Conservation (phyloP, 495 filamentous ascomycete species). For the Durotheca rogersii region DNA sequence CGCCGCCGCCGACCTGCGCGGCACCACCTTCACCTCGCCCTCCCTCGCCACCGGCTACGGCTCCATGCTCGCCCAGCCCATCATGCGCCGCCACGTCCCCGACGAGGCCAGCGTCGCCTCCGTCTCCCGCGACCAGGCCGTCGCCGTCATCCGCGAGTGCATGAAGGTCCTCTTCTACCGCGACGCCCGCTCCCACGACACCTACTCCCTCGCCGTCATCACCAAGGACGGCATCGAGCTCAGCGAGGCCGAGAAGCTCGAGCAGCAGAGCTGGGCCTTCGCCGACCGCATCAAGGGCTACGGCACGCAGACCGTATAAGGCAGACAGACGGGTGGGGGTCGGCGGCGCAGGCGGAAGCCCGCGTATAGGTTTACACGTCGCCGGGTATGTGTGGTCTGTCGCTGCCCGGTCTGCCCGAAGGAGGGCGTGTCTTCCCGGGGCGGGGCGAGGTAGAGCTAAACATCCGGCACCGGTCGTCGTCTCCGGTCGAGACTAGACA, state of each 20-base stretch:
- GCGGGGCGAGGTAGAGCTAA: too few relatives aligned
- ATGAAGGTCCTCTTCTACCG: constrained; percentile 99
- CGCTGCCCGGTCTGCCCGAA: too few relatives aligned
- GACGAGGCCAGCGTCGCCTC: constrained; percentile 73
- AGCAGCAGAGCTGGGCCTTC: constrained; percentile 95
- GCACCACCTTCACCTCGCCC: constrained; percentile 84
- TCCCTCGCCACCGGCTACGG: constrained; percentile 93
- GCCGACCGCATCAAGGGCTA: constrained; percentile 73
- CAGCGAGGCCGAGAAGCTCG: constrained; percentile 69
- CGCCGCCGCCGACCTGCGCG: constrained; percentile 84
- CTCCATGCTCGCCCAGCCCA: constrained; percentile 86
- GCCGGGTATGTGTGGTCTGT: too few relatives aligned
- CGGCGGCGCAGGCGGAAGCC: too few relatives aligned
- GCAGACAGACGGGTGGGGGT: too few relatives aligned
- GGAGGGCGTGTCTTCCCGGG: too few relatives aligned
- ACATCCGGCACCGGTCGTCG: too few relatives aligned
- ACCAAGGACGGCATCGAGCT: constrained; percentile 83
- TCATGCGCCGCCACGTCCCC: constrained; percentile 77
- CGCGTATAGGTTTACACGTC: too few relatives aligned
- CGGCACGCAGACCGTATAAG: constrained; percentile 52
- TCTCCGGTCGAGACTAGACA: too few relatives aligned
- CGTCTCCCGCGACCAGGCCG: constrained; percentile 74
- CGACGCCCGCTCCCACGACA: constrained; percentile 87
- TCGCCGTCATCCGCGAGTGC: constrained; percentile 79
- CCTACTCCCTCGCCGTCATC: constrained; percentile 87